phyloP scores from a whole-genome alignment of 1,284 basidiomycete species.

The Naganishia sp. region DNA sequence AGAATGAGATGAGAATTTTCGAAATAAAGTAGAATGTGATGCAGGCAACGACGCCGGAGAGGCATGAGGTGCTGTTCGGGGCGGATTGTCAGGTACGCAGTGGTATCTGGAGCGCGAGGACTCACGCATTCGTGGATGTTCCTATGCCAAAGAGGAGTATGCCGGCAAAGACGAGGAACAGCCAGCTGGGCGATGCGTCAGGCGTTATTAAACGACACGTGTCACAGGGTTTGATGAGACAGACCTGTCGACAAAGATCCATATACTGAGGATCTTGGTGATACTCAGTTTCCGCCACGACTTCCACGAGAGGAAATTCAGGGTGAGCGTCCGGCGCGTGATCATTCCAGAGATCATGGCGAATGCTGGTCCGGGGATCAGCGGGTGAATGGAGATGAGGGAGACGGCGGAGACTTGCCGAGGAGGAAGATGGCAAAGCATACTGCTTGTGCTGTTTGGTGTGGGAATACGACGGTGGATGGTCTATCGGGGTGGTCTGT shows the following conservation, averaged over 20 bases:
- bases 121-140: constrained; percentile 21
- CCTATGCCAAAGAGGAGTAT: constrained; percentile 16
- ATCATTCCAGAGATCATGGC: constrained; percentile 23
- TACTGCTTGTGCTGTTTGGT: constrained; percentile 22
- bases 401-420: not conserved
- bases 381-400: not conserved
- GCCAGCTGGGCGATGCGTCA: constrained; percentile 2
- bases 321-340: constrained; percentile 13
- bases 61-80: constrained; percentile 1
- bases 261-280: constrained; percentile 18
- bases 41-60: constrained; percentile 14
- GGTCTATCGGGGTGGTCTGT: constrained; percentile 15
- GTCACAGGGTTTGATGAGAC: too few species aligned
- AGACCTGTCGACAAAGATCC: constrained; percentile 23
- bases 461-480: constrained; percentile 20
- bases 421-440: constrained; percentile 22
- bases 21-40: constrained; percentile 26
- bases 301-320: constrained; percentile 16
- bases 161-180: constrained; percentile 18
- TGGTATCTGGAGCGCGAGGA: not conserved
- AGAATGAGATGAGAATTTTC: constrained; percentile 23
- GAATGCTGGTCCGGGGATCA: constrained; percentile 2
- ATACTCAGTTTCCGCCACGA: constrained; percentile 16
- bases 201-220: too few species aligned
- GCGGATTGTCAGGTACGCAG: not conserved